Base-by-base conservation (phyloP, 495 filamentous ascomycete genomes). In the Penicillium odoratum region DNA sequence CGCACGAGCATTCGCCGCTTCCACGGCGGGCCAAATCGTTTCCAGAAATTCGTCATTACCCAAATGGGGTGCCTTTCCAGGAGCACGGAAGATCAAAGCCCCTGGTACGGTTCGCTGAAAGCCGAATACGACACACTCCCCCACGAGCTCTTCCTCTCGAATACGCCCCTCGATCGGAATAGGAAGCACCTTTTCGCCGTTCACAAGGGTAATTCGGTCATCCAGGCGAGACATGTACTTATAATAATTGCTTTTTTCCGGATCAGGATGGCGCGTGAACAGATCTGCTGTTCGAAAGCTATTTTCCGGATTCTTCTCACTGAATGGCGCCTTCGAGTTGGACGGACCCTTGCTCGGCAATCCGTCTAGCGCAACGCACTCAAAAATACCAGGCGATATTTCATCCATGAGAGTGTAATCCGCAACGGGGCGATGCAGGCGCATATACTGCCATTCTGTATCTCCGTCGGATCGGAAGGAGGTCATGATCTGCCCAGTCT, bases 161-260 rank as follows among this genome's bases (percentile, higher is more conserved):
- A 75, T 67, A 3, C 69, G 66, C 16, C 74, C 79, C 73, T 90
- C 86, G 15, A 89, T 64, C 1, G 82, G 82, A 18, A 83, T 78
- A 6, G 86, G 85, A 57, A 86, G 85, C 33, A 88, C 87, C 55
- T 90, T 89, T 69, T 88, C 86, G 0, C 86, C 86, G 13, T 86
- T 90, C 15, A 83, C 70, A 5, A 90, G 71, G 0, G 80, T 84
- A 42, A 88, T 73, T 28, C 85, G 81, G 21, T 84, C 78, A 55
- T 88, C 86, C 1, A 81, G 73, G 43, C 85, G 73, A 26, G 76
- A 79, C 50, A 84, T 76, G 63, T 88, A 88, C 54, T 77, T 78
- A 74, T 84, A 89, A 11, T 81, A 80, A 48, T 81, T 74, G 36
- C 65, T 59, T 11, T 80, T 82, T 1, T 56, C 71, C 6, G 77